Conservation (phyloP, 208 protist species). For the Trypanosoma conorhini region DNA sequence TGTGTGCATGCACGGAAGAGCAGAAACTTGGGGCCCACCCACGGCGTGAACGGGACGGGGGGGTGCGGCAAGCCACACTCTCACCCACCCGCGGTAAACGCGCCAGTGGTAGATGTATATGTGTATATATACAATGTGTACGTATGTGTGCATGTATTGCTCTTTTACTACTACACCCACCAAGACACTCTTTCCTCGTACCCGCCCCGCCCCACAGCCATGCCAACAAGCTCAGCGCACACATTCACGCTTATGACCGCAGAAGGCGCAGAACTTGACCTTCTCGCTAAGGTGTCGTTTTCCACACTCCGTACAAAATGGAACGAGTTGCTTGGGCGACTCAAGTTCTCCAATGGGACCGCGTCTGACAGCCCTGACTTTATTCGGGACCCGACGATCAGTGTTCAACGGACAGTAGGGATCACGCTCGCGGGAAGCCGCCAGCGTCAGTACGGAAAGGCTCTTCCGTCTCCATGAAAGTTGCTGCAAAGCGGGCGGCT, state of each 20-base stretch:
- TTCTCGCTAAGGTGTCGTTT: slow-evolving; percentile 60
- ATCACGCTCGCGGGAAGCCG: slow-evolving; percentile 8
- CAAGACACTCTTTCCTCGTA: no score
- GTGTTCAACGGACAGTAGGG: slow-evolving; percentile 16
- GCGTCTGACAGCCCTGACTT: not conserved
- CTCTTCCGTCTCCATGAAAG: slow-evolving; percentile 12
- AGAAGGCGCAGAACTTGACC: slow-evolving; percentile 86
- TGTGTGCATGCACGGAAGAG: slow-evolving; percentile 3
- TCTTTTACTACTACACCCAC: no score
- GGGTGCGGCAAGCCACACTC: no score
- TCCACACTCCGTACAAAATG: slow-evolving; percentile 62
- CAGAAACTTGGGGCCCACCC: slow-evolving; percentile 11
- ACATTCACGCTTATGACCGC: slow-evolving; percentile 60
- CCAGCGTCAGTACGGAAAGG: slow-evolving; percentile 21
- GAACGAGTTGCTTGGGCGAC: slow-evolving; percentile 25
- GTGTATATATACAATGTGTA: no score
- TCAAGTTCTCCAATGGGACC: not conserved
- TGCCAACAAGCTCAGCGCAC: slow-evolving; percentile 9
- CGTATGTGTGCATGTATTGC: no score
- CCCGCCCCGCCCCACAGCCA: no score
- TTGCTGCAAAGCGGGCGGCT: slow-evolving; percentile 10
- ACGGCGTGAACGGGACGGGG: no score
- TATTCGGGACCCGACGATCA: slow-evolving; percentile 8
- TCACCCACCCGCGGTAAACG: no score
- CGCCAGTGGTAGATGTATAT: no score